A percentile compares a stretch with the other conserved stretches of the same genome.
Conservation (phyloP, 2,329 filamentous ascomycete genomes). For the Aspergillus viridinutans region DNA sequence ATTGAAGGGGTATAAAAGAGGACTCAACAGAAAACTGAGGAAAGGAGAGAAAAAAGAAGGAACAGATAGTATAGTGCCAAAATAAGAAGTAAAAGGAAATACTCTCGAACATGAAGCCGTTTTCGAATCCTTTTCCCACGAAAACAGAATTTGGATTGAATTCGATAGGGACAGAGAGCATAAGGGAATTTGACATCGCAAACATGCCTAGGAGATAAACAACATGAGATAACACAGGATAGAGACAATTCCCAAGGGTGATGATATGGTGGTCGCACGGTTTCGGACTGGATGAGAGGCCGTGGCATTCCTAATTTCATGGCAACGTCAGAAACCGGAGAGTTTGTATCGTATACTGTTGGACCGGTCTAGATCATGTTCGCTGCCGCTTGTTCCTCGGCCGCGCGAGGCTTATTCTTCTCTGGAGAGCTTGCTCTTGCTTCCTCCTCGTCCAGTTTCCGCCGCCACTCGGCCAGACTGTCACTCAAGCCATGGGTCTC, state of each 20-base stretch:
- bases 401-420: conserved; percentile 21
- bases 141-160: not conserved
- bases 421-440: conserved; percentile 25
- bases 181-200: not conserved
- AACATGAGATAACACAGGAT: not conserved
- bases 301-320: conserved; percentile 9
- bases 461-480: conserved; percentile 74
- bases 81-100: conserved; percentile 2
- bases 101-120: conserved; percentile 3
- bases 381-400: conserved; percentile 16
- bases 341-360: conserved; percentile 13
- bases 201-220: not conserved
- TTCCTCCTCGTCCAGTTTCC: conserved; percentile 64
- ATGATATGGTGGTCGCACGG: not conserved
- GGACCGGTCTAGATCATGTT: conserved; percentile 33
- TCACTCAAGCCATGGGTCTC: conserved; percentile 55
- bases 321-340: conserved; percentile 22
- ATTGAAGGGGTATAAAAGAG: conserved; percentile 19
- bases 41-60: conserved; percentile 3
- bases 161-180: not conserved
- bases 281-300: not conserved
- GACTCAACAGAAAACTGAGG: conserved; percentile 7
- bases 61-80: not conserved
- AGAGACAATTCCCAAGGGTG: not conserved
- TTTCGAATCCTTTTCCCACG: not conserved